These are phyloP conservation scores for Zymoseptoria brevis DNA, from an alignment of 2,329 filamentous ascomycete species.

Conservation along the genomic window DNA sequence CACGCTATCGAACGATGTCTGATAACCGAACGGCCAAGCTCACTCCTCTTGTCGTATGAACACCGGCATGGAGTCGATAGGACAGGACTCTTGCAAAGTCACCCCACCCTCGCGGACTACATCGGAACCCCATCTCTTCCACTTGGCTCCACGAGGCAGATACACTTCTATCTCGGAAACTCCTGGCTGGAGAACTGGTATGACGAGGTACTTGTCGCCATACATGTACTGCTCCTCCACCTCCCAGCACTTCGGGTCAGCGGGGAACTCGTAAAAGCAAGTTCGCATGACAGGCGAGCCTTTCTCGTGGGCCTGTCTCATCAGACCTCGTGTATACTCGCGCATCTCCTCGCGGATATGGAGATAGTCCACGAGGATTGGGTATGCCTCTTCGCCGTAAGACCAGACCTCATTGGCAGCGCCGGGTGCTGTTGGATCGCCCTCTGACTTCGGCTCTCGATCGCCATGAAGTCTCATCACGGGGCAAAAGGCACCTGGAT, in stretches of 20 bases:
- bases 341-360: conserved; percentile 50
- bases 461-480: conserved; percentile 62
- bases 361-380: conserved; percentile 54
- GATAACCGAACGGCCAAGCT: not conserved
- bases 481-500: conserved; percentile 47
- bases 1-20: not conserved
- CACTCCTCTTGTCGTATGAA: conserved; percentile 8
- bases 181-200: conserved; percentile 47
- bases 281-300: conserved; percentile 56
- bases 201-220: conserved; percentile 51
- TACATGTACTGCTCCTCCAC: conserved; percentile 58
- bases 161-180: conserved; percentile 43
- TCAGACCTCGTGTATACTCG: conserved; percentile 50
- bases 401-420: conserved; percentile 59
- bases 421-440: conserved; percentile 36
- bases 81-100: conserved; percentile 12
- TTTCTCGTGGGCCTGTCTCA: conserved; percentile 52
- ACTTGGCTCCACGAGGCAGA: conserved; percentile 43
- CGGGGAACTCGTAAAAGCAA: conserved; percentile 57
- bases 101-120: conserved; percentile 17
- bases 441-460: conserved; percentile 49
- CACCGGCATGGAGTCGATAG: conserved; percentile 17
- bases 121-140: conserved; percentile 36
- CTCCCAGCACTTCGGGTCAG: conserved; percentile 47
- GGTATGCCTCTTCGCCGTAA: conserved; percentile 53